Base-by-base conservation (phyloP, 108 stramenopile genomes). In the Cyclostephanos invisitatus region DNA sequence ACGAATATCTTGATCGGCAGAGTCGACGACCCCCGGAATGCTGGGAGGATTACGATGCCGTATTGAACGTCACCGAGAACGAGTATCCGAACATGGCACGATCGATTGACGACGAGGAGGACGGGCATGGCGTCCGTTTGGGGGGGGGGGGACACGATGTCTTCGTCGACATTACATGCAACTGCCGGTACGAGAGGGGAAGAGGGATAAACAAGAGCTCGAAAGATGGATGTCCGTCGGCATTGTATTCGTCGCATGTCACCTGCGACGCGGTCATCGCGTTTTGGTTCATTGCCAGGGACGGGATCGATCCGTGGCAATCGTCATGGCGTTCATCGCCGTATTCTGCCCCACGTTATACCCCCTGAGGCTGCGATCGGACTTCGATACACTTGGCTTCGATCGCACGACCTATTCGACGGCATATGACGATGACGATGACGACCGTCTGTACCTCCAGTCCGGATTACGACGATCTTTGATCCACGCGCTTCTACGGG, bases 221-320 rank as follows among this genome's bases (percentile, higher is more conserved):
- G 92, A 91, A 68, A 42, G 67, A 51, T 87, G 83, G 84, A 67
- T 93, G 77, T 73, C 92, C 8, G 78, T 87, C 5, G 89, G 87
- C n/a, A 64, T 93, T 22, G 61, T 35, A 2, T 93, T 91, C 76
- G n/a, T 84, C 2, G 63, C 78, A 14, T 63, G 72, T 35, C 86
- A 89, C 64, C 35, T 82, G 10, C 40, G 70, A 55, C 50, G 62
- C 27, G 67, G 62, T 7, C 27, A 83, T 25, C 67, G 87, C 22
- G 80, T 91, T 14, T 65, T 93, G 50, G 82, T 93, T 0, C 88
- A 93, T 67, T 88, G 92, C 60, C 89, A 93, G 67, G 92, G 92
- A 3, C 84, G 76, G 68, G 92, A 93, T 81, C 86, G 88, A 35
- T 86, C 87, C 14, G 92, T 93, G 25, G 92, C 88, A 35, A 68